Base-by-base conservation (phyloP, 1,139 yeast genomes). In the Hanseniaspora sp. region DNA sequence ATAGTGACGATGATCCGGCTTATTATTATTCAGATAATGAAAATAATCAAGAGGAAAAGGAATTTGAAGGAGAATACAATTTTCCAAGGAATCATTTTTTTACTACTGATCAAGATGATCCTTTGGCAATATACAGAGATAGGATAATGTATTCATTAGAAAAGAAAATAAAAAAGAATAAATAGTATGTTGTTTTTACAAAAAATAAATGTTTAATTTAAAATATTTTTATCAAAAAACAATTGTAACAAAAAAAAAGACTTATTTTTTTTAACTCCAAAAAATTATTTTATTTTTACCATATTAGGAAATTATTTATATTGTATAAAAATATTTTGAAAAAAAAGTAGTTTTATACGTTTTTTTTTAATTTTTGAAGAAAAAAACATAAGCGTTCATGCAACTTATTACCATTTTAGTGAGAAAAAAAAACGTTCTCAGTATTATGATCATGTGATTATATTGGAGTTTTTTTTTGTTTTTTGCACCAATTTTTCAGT, bases 61-160 rank as follows among this genome's bases (percentile, higher is more conserved):
- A 59, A 3, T 63, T 60, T 30, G 62, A 59, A 15, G 66, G 64
- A n/a, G 62, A 59, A 4, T 45, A 35, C n/a, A 65, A 62, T 3
- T 69, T 67, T 46, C 65, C 70, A 56, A 67, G 84, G 51, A 74
- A 79, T 57, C 63, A 63, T 9, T 80, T 79, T 60, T 81, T 80
- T 61, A 70, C 73, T 1, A 65, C 68, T 7, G 87, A 82, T 54
- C 71, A 69, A 41, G 78, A 79, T 35, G 83, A 80, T 60, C 81
- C 79, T 7, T 52, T 80, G 60, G 86, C 86, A 0, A 71, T 74
- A 1, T 82, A 82, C 61, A 67, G 88, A 54, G 88, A 82, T 59
- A 71, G 67, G 55, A 80, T 82, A 3, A 82, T 82, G 64, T 79
- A 79, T 1, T 71, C 70, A 56, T 64, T 82, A 35, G 77, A 82